Evolutionary conservation across 768 basidiomycete species (phyloP), one percentile per base, ranked within the genome.

Genomic region (Boletus edulis): DNA sequence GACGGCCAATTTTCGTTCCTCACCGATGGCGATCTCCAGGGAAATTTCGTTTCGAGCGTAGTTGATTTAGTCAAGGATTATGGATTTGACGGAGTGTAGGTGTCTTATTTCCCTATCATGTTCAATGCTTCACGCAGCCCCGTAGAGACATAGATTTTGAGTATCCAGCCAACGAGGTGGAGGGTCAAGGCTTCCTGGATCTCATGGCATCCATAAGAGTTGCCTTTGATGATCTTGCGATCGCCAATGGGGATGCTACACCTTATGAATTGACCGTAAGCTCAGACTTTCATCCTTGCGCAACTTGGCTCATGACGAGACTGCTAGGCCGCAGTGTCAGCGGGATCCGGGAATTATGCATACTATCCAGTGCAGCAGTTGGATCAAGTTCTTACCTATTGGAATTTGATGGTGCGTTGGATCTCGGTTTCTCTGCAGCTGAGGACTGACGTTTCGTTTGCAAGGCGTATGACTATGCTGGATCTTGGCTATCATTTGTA

Each of bases 11-110:
- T 89, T 67, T 71, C 73, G 57, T 87, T 88, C 66, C 78, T 89
- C 46, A 81, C 81, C 1, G 71, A 77, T 42, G 58, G 80, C 0
- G 62, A 69, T 24, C 72, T 75, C 58, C 81, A 84, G 11, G 73
- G 78, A 12, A 83, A 72, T 13, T 89, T 89, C 62, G 84, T 87
- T 29, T 62, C 66, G 48, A 80, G 72, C 54, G 86, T 87, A 2
- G 81, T 91, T 27, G 76, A 78, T 44, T 62, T 90, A 11, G 73
- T 87, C 45, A 80, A 86, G 62, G 84, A 92, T 67, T 87, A 90
- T 54, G 91, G 90, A 0, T 81, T 94, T 48, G 91, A 92, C 62
- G 91, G 91, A 49, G 80, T 89, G 85, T 84, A 60, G 51, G 81
- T 67, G 9, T 18, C 15, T 13, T 9, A 3, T 37, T 15, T 14